Percentiles rank a stretch among this genome's conserved stretches.
Conservation (phyloP, 2,329 filamentous ascomycete species). For the Xylariaceae sp. region DNA sequence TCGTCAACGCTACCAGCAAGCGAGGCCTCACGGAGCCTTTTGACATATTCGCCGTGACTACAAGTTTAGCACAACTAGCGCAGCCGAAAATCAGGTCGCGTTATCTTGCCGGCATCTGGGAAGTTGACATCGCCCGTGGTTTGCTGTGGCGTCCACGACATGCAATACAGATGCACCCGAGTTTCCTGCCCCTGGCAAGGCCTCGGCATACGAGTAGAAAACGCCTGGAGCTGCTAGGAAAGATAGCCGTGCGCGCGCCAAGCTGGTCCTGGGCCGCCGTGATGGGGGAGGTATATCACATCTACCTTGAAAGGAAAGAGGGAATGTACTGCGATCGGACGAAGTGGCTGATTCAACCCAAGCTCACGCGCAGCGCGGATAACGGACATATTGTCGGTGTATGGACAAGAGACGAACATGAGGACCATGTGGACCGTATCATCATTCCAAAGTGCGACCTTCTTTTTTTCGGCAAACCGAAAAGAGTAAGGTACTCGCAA, state of each 20-base stretch:
- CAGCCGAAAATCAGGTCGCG: constrained; percentile 13
- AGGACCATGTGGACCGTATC: constrained; percentile 12
- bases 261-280: constrained; percentile 21
- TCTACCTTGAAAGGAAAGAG: constrained; percentile 1
- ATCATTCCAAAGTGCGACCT: constrained; percentile 16
- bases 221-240: neutral
- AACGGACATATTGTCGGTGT: neutral
- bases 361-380: neutral
- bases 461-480: constrained; percentile 13
- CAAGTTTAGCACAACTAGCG: constrained; percentile 14
- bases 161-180: neutral
- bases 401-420: constrained; percentile 12
- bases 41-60: constrained; percentile 18
- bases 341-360: constrained; percentile 14
- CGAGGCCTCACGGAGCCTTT: constrained; percentile 11
- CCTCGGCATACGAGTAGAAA: too few relatives aligned
- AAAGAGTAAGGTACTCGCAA: constrained; percentile 5
- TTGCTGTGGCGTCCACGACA: constrained; percentile 14
- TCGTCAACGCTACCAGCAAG: constrained; percentile 9
- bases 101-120: constrained; percentile 20
- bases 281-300: constrained; percentile 7
- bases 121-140: constrained; percentile 17
- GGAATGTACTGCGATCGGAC: constrained; percentile 3
- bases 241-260: constrained; percentile 8
- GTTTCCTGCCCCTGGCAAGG: neutral